Base-by-base conservation (phyloP, 768 basidiomycete genomes). In the Mycena amicta region DNA sequence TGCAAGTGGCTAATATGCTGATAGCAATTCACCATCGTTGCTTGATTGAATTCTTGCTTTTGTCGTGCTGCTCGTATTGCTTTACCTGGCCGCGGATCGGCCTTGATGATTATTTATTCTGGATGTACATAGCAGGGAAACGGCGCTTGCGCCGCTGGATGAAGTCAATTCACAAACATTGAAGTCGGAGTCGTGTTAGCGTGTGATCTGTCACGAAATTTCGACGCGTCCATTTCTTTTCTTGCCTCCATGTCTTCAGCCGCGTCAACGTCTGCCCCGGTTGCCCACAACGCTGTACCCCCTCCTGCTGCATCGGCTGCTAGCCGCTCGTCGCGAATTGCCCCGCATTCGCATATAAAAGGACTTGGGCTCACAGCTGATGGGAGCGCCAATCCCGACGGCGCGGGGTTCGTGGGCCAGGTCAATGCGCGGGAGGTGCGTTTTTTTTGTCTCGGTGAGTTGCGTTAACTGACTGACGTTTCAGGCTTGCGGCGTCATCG, bases 331-430 rank as follows among this genome's bases (percentile, higher is more conserved):
- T 90, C 90, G 28, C 85, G 91, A 33, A 92, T 94, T 45, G 91
- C 92, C 1, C 87, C 93, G 2, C 95, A 98, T 70, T 97, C 95
- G 4, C 95, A 98, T 72, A 98, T 98, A 72, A 96, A 95, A 77
- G 95, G 95, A 5, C 88, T 98, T 27, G 97, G 97, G 3, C 78
- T 98, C 53, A 89, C 83, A 40, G 72, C 89, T 52, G 94, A 98
- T 60, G 96, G 95, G 1, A 80, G 80, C 55, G 96, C 94, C 1
- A 76, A 79, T 29, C 69, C 78, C 4, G 88, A 92, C 61, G 78
- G 83, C 6, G 88, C 90, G 52, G 97, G 97, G 0, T 98, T 98
- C 74, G 83, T 98, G 46, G 94, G 96, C 0, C 95, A 98, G 72
- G 81, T 77, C 4, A 88, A 85, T 68, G 96, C 97, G 20, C 84